Conservation (phyloP, 169 alveolate species). For the Plasmodium fragile region DNA sequence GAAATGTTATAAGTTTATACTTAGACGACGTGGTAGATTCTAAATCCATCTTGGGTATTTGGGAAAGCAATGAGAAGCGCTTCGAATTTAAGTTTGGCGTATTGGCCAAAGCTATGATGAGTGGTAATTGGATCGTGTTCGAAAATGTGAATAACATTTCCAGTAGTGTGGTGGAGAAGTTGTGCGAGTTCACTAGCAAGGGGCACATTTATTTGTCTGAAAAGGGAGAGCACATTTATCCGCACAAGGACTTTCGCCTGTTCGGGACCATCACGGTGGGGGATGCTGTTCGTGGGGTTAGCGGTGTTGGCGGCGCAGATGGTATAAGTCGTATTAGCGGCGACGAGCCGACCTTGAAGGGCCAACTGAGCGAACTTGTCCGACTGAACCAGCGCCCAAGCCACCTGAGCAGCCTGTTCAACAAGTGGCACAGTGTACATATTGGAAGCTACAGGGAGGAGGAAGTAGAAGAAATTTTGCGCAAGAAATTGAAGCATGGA, state of each 20-base stretch:
- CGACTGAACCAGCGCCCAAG: conserved; percentile 40
- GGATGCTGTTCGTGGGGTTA: background rate
- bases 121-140: conserved; percentile 88
- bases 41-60: conserved; percentile 85
- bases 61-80: conserved; percentile 86
- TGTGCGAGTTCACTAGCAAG: conserved; percentile 79
- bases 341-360: background rate
- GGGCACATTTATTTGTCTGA: conserved; percentile 79
- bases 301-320: background rate
- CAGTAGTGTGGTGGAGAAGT: conserved; percentile 79
- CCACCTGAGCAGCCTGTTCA: conserved; percentile 11
- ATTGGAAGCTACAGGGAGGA: conserved; percentile 11
- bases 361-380: conserved; percentile 3
- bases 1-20: conserved; percentile 78
- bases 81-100: conserved; percentile 88
- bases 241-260: conserved; percentile 79
- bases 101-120: conserved; percentile 82
- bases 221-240: conserved; percentile 80
- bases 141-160: conserved; percentile 86
- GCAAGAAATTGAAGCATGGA: conserved; percentile 7
- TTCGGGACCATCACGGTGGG: conserved; percentile 76
- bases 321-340: background rate
- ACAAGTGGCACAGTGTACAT: conserved; percentile 60
- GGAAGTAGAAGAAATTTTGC: conserved; percentile 67
- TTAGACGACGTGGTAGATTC: conserved; percentile 88